Evolutionary conservation across 2,329 filamentous ascomycete genomes (phyloP).

Genomic region (Apiospora malaysiana): DNA sequence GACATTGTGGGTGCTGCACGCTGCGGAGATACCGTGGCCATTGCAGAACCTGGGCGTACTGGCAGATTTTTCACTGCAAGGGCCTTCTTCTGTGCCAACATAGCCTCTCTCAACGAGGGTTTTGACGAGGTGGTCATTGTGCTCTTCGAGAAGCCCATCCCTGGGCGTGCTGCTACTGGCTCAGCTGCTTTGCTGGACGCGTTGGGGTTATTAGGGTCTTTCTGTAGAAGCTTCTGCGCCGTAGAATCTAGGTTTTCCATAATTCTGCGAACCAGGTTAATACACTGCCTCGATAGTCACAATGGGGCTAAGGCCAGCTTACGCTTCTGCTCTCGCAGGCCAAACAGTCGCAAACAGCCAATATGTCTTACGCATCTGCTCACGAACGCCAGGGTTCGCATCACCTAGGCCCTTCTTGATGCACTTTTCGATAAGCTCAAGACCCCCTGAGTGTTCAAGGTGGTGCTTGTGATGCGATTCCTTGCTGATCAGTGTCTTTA

Average conservation of each 20-base stretch:
- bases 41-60: slow-evolving; percentile 65
- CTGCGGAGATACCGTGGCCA: slow-evolving; percentile 65
- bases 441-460: slow-evolving; percentile 82
- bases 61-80: slow-evolving; percentile 55
- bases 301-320: slow-evolving; percentile 44
- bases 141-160: slow-evolving; percentile 67
- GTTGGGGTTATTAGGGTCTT: slow-evolving; percentile 83
- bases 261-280: slow-evolving; percentile 61
- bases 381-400: slow-evolving; percentile 87
- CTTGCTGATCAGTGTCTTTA: slow-evolving; percentile 80
- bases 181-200: slow-evolving; percentile 59
- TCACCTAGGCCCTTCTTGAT: slow-evolving; percentile 89
- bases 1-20: slow-evolving; percentile 49
- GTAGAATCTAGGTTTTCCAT: slow-evolving; percentile 79
- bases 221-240: slow-evolving; percentile 80
- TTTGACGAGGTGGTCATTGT: slow-evolving; percentile 60
- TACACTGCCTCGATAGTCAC: not conserved
- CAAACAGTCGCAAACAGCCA: slow-evolving; percentile 83
- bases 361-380: slow-evolving; percentile 83
- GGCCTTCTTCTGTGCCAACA: slow-evolving; percentile 80
- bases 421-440: slow-evolving; percentile 85
- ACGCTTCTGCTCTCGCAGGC: slow-evolving; percentile 77
- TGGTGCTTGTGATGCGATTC: slow-evolving; percentile 79
- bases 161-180: slow-evolving; percentile 56
- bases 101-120: slow-evolving; percentile 78